Percentiles rank a stretch among this genome's conserved stretches.
phyloP scores from a whole-genome alignment of 148 eudicot species.

The Fagopyrum homotropicum region DNA sequence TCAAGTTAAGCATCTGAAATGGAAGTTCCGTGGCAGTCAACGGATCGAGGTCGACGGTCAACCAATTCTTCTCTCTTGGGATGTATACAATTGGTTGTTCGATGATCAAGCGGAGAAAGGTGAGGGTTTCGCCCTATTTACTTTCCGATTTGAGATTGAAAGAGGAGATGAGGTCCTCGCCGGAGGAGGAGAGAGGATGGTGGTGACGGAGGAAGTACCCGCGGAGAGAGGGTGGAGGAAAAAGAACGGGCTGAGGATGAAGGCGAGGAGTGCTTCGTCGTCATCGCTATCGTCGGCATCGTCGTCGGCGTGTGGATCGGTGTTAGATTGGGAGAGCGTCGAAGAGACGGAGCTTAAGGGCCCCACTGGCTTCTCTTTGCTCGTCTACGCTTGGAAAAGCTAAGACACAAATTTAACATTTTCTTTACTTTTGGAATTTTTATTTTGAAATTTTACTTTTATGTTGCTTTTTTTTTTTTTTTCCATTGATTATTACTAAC shows the following conservation, averaged over 20 bases:
- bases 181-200: constrained; percentile 3
- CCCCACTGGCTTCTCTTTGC: constrained; percentile 71
- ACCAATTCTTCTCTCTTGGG: constrained; percentile 63
- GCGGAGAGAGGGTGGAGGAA: constrained; percentile 59
- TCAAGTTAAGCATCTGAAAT: constrained; percentile 53
- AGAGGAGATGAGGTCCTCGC: constrained; percentile 9
- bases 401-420: not conserved
- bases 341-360: constrained; percentile 69
- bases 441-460: not conserved
- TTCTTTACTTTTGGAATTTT: not conserved
- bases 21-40: constrained; percentile 86
- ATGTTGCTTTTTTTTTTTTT: not conserved
- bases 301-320: constrained; percentile 63
- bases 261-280: constrained; percentile 44
- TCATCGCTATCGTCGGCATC: constrained; percentile 61
- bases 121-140: constrained; percentile 62
- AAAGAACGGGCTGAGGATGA: constrained; percentile 33
- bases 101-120: constrained; percentile 25
- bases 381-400: constrained; percentile 80
- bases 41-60: constrained; percentile 58
- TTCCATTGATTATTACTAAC: not conserved
- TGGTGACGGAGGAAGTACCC: constrained; percentile 42
- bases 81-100: constrained; percentile 64
- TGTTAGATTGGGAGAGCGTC: constrained; percentile 80
- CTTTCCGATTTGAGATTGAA: constrained; percentile 46